Conservation (phyloP, 768 basidiomycete genomes). For the Amanita pseudoporphyria region DNA sequence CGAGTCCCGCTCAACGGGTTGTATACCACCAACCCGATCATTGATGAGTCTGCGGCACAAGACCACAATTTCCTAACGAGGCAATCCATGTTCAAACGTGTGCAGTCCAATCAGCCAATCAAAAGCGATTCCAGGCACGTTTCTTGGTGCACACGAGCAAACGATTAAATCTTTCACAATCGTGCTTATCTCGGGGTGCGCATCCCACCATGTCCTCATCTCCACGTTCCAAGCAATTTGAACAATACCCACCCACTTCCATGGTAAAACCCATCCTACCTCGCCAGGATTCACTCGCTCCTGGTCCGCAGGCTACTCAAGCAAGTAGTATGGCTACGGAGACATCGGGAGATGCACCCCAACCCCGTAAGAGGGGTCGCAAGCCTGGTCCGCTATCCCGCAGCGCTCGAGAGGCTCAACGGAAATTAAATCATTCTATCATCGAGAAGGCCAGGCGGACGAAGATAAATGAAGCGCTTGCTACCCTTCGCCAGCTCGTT, state of each 20-base stretch:
- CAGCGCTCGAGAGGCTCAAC: slow-evolving; percentile 72
- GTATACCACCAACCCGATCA: neutral
- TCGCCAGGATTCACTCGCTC: neutral
- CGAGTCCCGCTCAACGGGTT: too few species aligned
- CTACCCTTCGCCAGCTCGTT: slow-evolving; percentile 68
- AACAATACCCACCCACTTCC: neutral
- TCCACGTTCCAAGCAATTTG: too few species aligned
- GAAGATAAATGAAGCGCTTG: slow-evolving; percentile 90
- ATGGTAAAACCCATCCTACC: slow-evolving; percentile 2
- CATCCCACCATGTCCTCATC: neutral
- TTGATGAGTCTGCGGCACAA: neutral
- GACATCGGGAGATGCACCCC: neutral
- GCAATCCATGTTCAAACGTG: neutral
- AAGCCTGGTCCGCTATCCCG: slow-evolving; percentile 68
- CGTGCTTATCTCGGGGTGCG: neutral
- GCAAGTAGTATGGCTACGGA: neutral
- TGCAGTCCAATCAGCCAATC: neutral
- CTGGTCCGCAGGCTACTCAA: neutral
- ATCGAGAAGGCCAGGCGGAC: slow-evolving; percentile 92
- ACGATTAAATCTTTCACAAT: neutral
- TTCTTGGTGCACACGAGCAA: slow-evolving; percentile 5
- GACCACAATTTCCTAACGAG: neutral
- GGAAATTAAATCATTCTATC: slow-evolving; percentile 89
- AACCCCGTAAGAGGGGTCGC: slow-evolving; percentile 50
- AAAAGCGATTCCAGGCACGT: slow-evolving; percentile 2